A percentile compares a stretch with the other conserved stretches of the same genome.
These are phyloP conservation scores for Umbilicaria muhlenbergii DNA, from an alignment of 495 filamentous ascomycete species.

Conservation along the genomic window DNA sequence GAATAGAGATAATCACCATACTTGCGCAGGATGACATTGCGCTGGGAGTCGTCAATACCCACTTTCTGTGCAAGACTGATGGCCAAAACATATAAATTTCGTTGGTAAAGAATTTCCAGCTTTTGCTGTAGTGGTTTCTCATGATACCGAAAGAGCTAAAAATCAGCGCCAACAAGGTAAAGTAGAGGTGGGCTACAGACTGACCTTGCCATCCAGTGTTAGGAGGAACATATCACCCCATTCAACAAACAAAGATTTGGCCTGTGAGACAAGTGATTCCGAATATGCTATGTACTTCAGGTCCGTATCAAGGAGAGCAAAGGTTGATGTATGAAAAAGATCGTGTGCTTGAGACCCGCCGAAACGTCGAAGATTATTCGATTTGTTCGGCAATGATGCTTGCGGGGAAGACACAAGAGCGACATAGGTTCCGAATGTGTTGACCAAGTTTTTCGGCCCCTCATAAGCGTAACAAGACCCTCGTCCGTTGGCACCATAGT, in stretches of 20 bases:
- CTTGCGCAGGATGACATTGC: conserved; percentile 81
- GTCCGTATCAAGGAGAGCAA: conserved; percentile 80
- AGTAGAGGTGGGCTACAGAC: conserved; percentile 2
- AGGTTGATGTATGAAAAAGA: conserved; percentile 66
- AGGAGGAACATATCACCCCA: conserved; percentile 88
- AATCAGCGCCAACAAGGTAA: conserved; percentile 8
- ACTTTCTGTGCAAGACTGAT: conserved; percentile 88
- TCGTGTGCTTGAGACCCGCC: conserved; percentile 52
- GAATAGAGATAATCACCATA: conserved; percentile 96
- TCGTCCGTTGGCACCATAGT: conserved; percentile 72
- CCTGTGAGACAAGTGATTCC: conserved; percentile 62
- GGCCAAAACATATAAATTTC: conserved; percentile 80
- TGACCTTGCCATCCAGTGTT: conserved; percentile 77
- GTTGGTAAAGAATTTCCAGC: conserved; percentile 84
- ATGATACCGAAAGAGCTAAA: conserved; percentile 71
- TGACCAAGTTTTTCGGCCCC: conserved; percentile 69
- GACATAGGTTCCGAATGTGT: conserved; percentile 72
- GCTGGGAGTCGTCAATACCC: conserved; percentile 58
- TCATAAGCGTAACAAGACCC: conserved; percentile 83
- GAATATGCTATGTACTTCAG: conserved; percentile 83
- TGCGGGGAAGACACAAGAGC: conserved; percentile 75
- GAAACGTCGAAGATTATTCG: conserved; percentile 43
- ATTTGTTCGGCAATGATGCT: conserved; percentile 31
- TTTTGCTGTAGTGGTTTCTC: conserved; percentile 84
- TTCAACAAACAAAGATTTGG: conserved; percentile 65